Base-by-base conservation (phyloP, 2,329 filamentous ascomycete genomes). In the Truncatella angustata region DNA sequence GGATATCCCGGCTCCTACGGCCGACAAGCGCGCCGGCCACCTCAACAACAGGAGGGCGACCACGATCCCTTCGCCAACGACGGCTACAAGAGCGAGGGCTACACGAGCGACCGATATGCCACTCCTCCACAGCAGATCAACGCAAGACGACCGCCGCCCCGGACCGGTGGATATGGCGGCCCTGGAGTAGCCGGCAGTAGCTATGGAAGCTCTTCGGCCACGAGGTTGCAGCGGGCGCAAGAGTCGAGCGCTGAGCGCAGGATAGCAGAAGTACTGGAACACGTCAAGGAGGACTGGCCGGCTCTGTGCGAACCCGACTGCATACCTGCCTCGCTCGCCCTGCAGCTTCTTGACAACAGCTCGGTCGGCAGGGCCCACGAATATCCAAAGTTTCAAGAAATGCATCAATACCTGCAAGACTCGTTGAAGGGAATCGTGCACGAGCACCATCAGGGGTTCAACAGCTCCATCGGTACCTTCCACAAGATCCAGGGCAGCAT, bases 361-460 rank as follows among this genome's bases (percentile, higher is more conserved):
- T 97, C 93, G 4, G 84, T 99, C 51, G 94, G 94, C 18, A 85
- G 94, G 56, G 93, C 93, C 43, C 87, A 91, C 67, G 90, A 95
- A 62, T 93, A 96, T 68, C 81, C 80, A 56, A 86, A 90, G 60
- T 99, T 99, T 68, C 81, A 89, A 65, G 78, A 87, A 59, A 91
- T 90, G 43, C 90, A 97, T 68, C 79, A 85, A 58, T 90, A 94
- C 66, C 82, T 99, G n/a, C 92, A 99, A 67, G 87, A 88, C 61
- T 92, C 93, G 9, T 78, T 99, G 52, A 97, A 96, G 70, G 85
- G 86, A 30, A 96, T 99, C 62, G 94, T 99, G 23, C 96, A 99
- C 69, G 93, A 99, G 73, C 93, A 99, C 66, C 93, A 99, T 66
- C 94, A 99, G 70, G 95, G 94, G 43, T 99, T 99, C 80, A 99